Evolutionary conservation across 306 rosid species (phyloP), one percentile per base, ranked within the genome.

Genomic region (Quercus ilex): DNA sequence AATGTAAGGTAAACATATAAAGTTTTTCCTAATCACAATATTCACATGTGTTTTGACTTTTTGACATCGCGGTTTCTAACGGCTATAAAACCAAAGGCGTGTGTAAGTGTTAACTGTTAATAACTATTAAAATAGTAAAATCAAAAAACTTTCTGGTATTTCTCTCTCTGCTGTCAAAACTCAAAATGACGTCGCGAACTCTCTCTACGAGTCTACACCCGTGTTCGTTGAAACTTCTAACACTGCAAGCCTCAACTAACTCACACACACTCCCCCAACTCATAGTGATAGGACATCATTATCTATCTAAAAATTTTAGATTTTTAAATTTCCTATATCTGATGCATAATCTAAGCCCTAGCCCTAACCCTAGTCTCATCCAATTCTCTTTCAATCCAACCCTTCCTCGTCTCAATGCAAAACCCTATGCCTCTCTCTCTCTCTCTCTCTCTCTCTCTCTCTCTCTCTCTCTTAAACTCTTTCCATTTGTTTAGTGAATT

Each of bases 391-490:
- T 69, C 74, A 73, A 35, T 72, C 58, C 67, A 73, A 68, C 41
- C 78, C 69, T 76, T 25, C 69, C 76, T 25, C 74, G 43, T 63
- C 19, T 5, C 69, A 1, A 60, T 79, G 31, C 74, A 35, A 80
- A 71, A 65, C 84, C 72, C 51, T 76, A 76, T 81, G 23, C 72
- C 69, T 57, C 51, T 78, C 63, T 20, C 33, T 41, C 55, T 55
- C n/a, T 68, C 74, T 25, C 7, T 26, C 74, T 77, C 28, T 9
- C 73, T 5, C 23, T 35, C 73, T 77, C 23, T 23, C 74, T 25
- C 7, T 26, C 74, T 77, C 28, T 9, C 73, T 5, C 23, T 35
- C 73, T 77, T 1, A 15, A 18, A n/a, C 20, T 6, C 43, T 38
- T 38, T 38, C 46, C 46, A 38, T 38, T 38, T 38, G 46, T 38